A percentile compares a stretch with the other conserved stretches of the same genome.
These are phyloP conservation scores for Saccharomyces paradoxus DNA, from an alignment of 805 yeast genomes.

Conservation along the genomic window DNA sequence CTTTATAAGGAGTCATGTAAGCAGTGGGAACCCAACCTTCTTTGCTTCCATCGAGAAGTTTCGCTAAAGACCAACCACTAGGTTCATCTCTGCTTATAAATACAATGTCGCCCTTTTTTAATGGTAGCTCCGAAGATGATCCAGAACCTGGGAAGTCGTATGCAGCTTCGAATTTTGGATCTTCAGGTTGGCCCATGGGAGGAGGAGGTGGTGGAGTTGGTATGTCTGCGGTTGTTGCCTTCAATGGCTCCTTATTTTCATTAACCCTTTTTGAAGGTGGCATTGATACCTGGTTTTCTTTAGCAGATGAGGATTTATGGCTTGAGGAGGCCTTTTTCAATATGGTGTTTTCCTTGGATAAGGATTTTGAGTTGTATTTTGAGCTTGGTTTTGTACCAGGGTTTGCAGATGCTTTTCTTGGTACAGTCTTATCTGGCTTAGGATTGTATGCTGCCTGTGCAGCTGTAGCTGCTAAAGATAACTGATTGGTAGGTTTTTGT, in stretches of 20 bases:
- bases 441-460: constrained; percentile 32
- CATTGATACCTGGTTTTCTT: constrained; percentile 12
- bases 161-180: constrained; percentile 75
- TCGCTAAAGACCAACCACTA: constrained; percentile 93
- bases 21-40: constrained; percentile 98
- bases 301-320: constrained; percentile 16
- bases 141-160: constrained; percentile 87
- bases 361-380: constrained; percentile 9
- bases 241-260: constrained; percentile 6
- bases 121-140: constrained; percentile 70
- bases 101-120: constrained; percentile 67
- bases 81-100: constrained; percentile 63
- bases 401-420: constrained; percentile 30
- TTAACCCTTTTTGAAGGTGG: constrained; percentile 1
- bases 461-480: constrained; percentile 34
- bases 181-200: constrained; percentile 48
- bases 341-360: constrained; percentile 7
- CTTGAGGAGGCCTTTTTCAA: constrained; percentile 3
- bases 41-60: constrained; percentile 58
- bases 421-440: constrained; percentile 10
- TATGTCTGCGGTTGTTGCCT: constrained; percentile 24
- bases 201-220: constrained; percentile 78
- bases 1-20: constrained; percentile 58
- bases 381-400: constrained; percentile 26
- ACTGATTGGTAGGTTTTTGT: background rate